Evolutionary conservation across 1,284 basidiomycete species (phyloP), one percentile per base, ranked within the genome.

Genomic region (Mycosarcoma mackinlayi): DNA sequence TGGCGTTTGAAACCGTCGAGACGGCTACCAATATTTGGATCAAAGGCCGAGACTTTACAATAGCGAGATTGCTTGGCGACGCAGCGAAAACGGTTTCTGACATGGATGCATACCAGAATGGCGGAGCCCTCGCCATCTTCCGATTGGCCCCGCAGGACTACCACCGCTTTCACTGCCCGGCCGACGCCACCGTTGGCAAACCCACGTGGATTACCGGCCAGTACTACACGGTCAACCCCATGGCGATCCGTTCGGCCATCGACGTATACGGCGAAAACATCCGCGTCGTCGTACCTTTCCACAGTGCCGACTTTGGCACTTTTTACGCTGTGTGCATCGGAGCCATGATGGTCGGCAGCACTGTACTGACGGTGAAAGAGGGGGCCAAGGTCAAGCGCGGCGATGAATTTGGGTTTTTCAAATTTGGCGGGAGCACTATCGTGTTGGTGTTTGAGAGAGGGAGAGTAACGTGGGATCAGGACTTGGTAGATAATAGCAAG

Each of bases 231-330:
- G 53, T 73, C 18, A 92, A 92, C 76, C 92, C 92, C 0, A 90
- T 92, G 81, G 92, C 91, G 0, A 87, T 94, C 60, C 92, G 88
- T 89, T 81, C 58, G 10, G 84, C 86, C 2, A 88, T 98, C 23
- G 94, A 98, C 75, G 92, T 98, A 4, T 98, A 94, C 72, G 93
- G 93, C 24, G 94, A 97, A 84, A 98, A 98, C 83, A 87, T 86
- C 46, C 87, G 90, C 21, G 79, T 78, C 6, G 76, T 84, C 0
- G 72, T 83, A 4, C 72, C 73, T 9, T 80, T 86, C 54, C 66
- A 84, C 52, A 83, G 83, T 18, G 78, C 82, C 31, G 24, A 37
- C 13, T 66, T 70, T 51, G 55, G 64, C 25, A 56, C 48, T 2
- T 76, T 55, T 27, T 62, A 62, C n/a, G 73, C 75, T 30, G 80